Base-by-base conservation (phyloP, 164 flowering plant species). In the Echeveria elegans region DNA sequence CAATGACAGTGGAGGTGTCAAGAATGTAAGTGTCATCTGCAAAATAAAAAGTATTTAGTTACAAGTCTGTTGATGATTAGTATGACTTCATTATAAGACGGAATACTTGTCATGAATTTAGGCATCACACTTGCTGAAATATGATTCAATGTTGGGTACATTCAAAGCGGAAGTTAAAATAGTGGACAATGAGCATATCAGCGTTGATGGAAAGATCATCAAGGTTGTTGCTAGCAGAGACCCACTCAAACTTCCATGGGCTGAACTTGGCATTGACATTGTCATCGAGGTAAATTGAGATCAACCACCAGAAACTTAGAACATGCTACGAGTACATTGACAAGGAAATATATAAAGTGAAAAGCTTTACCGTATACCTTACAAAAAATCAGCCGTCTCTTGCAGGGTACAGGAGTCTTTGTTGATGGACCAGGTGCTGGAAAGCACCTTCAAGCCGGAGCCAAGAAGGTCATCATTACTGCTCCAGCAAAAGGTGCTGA, bases 351-450 rank as follows among this genome's bases (percentile, higher is more conserved):
- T 23, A 47, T 14, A 3, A 23, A 48, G 29, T 24, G 7, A 19
- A 48, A 7, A 28, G 41, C 21, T 37, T 5, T 21, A 53, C 34
- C 1, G 8, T 19, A 24, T 34, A 36, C 38, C 40, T 32, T 1
- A 29, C n/a, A 53, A 56, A 15, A 10, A 16, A 38, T 24, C 19
- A 11, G 12, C 47, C 12, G 6, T 30, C 30, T 53, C 50, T 41
- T 66, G 12, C 81, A 94, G 97, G 99, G 97, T 63, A 94, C 99
- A 0, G 96, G 99, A 63, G 99, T 94, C 18, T 94, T 94, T 69
- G 97, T 94, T 19, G 99, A 94, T 70, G 97, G 97, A 0, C 98
- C 96, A 14, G 98, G 98, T 47, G 98, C 98, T 4, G 98, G 98
- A 31, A 94, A 94, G 75, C 97, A 94, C 77, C 83, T 94, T 62